These are phyloP conservation scores for Backusella circina DNA, from an alignment of 192 early-diverging fungal genomes.

Conservation along the genomic window DNA sequence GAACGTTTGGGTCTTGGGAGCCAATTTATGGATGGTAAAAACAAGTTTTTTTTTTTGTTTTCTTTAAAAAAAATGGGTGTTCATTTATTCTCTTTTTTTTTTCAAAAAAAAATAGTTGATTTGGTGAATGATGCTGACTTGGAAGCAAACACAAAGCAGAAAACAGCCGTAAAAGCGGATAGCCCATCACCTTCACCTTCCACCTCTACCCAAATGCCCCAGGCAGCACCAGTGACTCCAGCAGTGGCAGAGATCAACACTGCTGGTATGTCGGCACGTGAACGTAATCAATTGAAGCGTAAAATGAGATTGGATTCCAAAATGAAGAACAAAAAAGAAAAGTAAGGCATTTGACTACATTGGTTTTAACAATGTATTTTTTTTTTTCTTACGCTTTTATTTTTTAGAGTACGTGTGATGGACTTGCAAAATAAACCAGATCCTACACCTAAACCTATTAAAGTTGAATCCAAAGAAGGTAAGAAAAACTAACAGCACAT, in stretches of 20 bases:
- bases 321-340: slow-evolving; percentile 63
- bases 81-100: background rate
- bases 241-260: slow-evolving; percentile 52
- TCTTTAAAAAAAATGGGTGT: background rate
- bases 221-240: slow-evolving; percentile 27
- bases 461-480: slow-evolving; percentile 28
- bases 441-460: slow-evolving; percentile 28
- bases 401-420: slow-evolving; percentile 43
- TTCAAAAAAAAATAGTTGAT: slow-evolving; percentile 53
- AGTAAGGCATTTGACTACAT: slow-evolving; percentile 42
- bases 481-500: background rate
- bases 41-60: too few species aligned
- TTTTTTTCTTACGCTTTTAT: background rate
- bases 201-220: background rate
- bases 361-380: background rate
- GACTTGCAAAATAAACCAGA: slow-evolving; percentile 27
- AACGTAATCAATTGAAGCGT: slow-evolving; percentile 85
- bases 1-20: slow-evolving; percentile 83
- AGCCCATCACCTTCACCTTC: slow-evolving; percentile 17
- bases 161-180: background rate
- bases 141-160: slow-evolving; percentile 11
- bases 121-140: slow-evolving; percentile 80
- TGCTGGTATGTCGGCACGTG: slow-evolving; percentile 84
- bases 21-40: slow-evolving; percentile 81
- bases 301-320: slow-evolving; percentile 79